Evolutionary conservation across 371 early-diverging fungal genomes (phyloP), one percentile per base, ranked within the genome.

Genomic region (Rhizopus delemar): DNA sequence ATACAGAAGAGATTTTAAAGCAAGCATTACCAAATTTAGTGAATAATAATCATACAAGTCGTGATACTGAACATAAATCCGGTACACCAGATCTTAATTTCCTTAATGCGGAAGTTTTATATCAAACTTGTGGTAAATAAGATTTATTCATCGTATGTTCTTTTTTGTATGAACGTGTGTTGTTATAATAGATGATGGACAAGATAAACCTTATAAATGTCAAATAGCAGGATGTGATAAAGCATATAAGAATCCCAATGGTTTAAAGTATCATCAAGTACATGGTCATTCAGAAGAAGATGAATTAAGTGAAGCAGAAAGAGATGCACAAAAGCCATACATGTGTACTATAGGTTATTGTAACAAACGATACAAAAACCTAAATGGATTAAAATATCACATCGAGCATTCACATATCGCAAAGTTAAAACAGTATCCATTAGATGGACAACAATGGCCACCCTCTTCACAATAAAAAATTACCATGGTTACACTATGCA

Each of bases 161-260:
- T 57, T 48, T 57, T 57, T 38, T 38, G 2, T 46, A 46, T 22
- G 22, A 22, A 22, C 46, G 9, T 22, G 8, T 46, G 16, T 35
- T 53, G 3, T 8, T 50, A 32, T 13, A 7, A 22, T 55, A 60
- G 64, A 63, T 43, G 64, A 60, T 45, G 60, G 60, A 7, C 39
- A 50, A 39, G 69, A 64, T 51, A 68, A 65, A 50, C 71, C 71
- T 13, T 73, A 73, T 43, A 73, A 73, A 56, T 73, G 73, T 35
- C 46, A 64, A 4, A 57, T 71, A n/a, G 64, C 72, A n/a, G 90
- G 87, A 11, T 98, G 98, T 69, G 90, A 90, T 49, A 97, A 95
- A 74, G 83, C 90, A 28, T 99, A 98, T 83, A 98, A 98, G 79
- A 98, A 98, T 78, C 86, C 93, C 33, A 98, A 97, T 65, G 99